Evolutionary conservation across 208 protist genomes (phyloP).

Genomic region (Zelonia costaricensis): DNA sequence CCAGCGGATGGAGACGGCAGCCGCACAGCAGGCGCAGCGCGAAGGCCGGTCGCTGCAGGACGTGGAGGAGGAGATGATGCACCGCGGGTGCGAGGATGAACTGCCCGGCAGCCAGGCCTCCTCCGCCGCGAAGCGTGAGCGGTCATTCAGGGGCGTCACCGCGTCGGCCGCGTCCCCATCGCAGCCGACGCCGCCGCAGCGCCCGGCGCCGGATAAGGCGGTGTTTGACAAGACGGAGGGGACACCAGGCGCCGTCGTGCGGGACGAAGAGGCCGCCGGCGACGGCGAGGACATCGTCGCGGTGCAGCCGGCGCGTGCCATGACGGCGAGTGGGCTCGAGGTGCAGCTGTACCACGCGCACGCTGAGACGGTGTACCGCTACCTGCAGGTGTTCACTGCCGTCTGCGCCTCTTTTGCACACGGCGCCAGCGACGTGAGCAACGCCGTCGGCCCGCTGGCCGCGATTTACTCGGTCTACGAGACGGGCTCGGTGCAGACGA

Average conservation of each 20-base stretch:
- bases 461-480: conserved; percentile 75
- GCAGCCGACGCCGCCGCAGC: too few relatives aligned
- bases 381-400: conserved; percentile 84
- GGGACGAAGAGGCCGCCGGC: conserved; percentile 22
- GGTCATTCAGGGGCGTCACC: too few relatives aligned
- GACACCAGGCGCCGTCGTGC: conserved; percentile 32
- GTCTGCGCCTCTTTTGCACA: conserved; percentile 85
- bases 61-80: conserved; percentile 22
- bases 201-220: not conserved
- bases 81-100: conserved; percentile 7
- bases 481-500: conserved; percentile 35
- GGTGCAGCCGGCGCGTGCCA: not conserved
- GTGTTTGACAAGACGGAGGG: conserved; percentile 12
- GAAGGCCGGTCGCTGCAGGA: conserved; percentile 7
- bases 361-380: conserved; percentile 76
- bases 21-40: conserved; percentile 26
- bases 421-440: conserved; percentile 87
- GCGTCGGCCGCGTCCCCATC: not conserved
- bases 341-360: conserved; percentile 58
- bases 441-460: conserved; percentile 76
- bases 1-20: conserved; percentile 23
- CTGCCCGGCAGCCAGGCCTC: not conserved
- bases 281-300: conserved; percentile 12
- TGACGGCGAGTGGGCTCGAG: conserved; percentile 35
- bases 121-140: too few relatives aligned